phyloP scores from a whole-genome alignment of 106 monocot species.

The Allium fistulosum region DNA sequence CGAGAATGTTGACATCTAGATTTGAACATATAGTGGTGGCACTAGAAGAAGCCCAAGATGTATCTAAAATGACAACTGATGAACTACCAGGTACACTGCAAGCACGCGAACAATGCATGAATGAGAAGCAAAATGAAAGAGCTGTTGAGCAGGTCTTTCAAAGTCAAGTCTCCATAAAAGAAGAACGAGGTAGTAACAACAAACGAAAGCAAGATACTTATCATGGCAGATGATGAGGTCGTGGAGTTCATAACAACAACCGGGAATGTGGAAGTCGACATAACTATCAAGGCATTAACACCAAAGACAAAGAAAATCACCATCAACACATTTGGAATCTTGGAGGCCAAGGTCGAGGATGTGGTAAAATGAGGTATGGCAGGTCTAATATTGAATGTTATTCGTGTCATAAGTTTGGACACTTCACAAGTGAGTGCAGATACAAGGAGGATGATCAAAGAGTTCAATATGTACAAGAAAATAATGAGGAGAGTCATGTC shows the following conservation, averaged over 20 bases:
- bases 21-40: not conserved
- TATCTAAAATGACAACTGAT: not conserved
- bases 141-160: not conserved
- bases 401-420: too few relatives aligned
- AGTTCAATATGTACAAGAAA: too few relatives aligned
- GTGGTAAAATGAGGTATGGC: too few relatives aligned
- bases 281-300: not conserved
- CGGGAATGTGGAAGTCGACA: too few relatives aligned
- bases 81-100: not conserved
- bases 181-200: not conserved
- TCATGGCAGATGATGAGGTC: not conserved
- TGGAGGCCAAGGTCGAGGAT: too few relatives aligned
- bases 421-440: too few relatives aligned
- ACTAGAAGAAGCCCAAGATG: not conserved
- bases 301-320: not conserved
- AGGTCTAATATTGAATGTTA: too few relatives aligned
- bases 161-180: constrained; percentile 1
- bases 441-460: too few relatives aligned
- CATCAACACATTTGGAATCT: too few relatives aligned
- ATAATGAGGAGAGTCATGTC: too few relatives aligned
- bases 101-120: too few relatives aligned
- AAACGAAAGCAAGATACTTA: not conserved
- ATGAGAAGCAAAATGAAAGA: too few relatives aligned
- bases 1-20: not conserved
- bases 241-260: not conserved